phyloP scores from a whole-genome alignment of 1,284 basidiomycete genomes.

The Porphyrellus sp. region DNA sequence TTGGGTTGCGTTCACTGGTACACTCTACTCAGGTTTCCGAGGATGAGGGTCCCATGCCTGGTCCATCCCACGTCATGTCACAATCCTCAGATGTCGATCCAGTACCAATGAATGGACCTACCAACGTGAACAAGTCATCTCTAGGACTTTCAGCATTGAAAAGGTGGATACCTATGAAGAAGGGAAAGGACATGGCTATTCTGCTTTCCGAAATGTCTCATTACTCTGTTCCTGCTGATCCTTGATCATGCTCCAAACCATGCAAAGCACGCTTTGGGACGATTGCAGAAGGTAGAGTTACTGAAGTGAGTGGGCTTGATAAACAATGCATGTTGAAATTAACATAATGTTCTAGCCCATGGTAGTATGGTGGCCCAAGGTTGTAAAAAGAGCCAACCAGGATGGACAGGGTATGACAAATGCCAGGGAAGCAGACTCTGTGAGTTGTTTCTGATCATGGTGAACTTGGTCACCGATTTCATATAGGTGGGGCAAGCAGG shows the following conservation, averaged over 20 bases:
- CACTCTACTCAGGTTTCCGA: not conserved
- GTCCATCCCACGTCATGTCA: not conserved
- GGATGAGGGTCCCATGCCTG: too few relatives aligned
- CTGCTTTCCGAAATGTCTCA: too few relatives aligned
- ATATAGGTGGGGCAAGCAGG: too few relatives aligned
- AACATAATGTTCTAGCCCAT: too few relatives aligned
- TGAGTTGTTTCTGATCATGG: not conserved
- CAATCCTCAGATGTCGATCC: not conserved
- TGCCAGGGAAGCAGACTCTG: not conserved
- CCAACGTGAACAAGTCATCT: not conserved
- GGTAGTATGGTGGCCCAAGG: too few relatives aligned
- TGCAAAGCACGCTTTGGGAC: too few relatives aligned
- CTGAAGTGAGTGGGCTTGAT: not conserved
- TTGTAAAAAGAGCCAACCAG: too few relatives aligned
- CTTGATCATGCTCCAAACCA: not conserved
- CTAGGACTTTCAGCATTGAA: not conserved
- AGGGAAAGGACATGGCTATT: not conserved
- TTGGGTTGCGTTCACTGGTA: not conserved
- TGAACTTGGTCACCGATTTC: not conserved
- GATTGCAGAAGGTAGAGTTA: not conserved
- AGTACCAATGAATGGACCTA: not conserved
- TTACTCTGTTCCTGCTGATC: not conserved
- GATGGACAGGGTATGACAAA: not conserved
- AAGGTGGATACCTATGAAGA: not conserved
- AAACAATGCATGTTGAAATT: not conserved